These are phyloP conservation scores for Polymyxa betae DNA, from an alignment of 208 protist species.

Conservation along the genomic window DNA sequence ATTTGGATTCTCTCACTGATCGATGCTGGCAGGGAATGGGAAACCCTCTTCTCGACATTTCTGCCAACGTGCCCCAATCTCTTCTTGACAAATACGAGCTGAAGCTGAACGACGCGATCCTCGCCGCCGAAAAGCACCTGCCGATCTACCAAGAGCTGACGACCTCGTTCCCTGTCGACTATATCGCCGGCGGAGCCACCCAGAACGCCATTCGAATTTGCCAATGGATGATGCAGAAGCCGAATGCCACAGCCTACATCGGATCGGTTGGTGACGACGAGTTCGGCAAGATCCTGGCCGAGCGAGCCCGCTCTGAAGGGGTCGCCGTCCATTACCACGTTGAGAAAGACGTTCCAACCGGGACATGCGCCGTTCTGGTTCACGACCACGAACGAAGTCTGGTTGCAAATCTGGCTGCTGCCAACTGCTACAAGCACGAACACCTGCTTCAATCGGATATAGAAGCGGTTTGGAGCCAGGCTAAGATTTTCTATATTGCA, in stretches of 20 bases:
- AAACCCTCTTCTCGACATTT: slow-evolving; percentile 67
- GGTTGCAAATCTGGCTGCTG: slow-evolving; percentile 63
- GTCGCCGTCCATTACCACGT: slow-evolving; percentile 53
- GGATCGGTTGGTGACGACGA: slow-evolving; percentile 65
- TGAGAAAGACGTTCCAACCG: slow-evolving; percentile 26
- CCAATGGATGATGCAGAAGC: slow-evolving; percentile 58
- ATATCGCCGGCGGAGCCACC: slow-evolving; percentile 65
- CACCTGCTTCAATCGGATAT: neutral
- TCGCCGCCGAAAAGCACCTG: slow-evolving; percentile 61
- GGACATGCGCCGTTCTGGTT: slow-evolving; percentile 61
- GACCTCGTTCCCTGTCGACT: slow-evolving; percentile 52
- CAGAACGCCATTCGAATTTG: slow-evolving; percentile 65
- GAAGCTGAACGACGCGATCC: slow-evolving; percentile 35
- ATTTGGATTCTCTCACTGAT: too few species aligned
- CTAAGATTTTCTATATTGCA: neutral
- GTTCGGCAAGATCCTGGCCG: slow-evolving; percentile 55
- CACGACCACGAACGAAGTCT: slow-evolving; percentile 62
- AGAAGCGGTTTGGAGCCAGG: neutral
- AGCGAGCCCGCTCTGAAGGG: slow-evolving; percentile 52
- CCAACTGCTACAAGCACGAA: slow-evolving; percentile 58
- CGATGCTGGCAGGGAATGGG: slow-evolving; percentile 5
- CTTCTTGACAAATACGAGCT: slow-evolving; percentile 66
- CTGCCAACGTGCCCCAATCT: slow-evolving; percentile 53
- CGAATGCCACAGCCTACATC: slow-evolving; percentile 60
- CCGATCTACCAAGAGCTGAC: slow-evolving; percentile 64